Conservation (phyloP, 2,329 filamentous ascomycete genomes). For the Camillea tinctor region DNA sequence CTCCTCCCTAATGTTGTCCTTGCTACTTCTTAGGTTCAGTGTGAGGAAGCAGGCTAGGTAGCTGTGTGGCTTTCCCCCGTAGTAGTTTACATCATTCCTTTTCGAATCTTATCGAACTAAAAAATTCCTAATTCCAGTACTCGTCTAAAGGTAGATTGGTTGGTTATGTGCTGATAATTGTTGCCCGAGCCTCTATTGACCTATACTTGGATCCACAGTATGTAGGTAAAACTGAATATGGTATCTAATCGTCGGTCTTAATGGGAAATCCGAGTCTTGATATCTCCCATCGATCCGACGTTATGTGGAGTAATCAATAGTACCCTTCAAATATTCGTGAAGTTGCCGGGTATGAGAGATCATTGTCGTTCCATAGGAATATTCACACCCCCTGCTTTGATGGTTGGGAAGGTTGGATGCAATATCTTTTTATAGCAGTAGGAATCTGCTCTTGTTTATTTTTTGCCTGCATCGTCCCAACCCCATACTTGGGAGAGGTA, state of each 20-base stretch:
- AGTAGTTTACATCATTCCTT: no score
- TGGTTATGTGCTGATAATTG: background rate
- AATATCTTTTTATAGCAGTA: background rate
- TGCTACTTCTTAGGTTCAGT: no score
- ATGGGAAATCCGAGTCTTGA: background rate
- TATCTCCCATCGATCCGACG: background rate
- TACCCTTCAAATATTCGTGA: background rate
- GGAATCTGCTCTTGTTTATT: background rate
- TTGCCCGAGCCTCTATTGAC: background rate
- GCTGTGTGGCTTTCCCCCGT: no score
- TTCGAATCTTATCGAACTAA: no score
- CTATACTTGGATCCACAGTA: background rate
- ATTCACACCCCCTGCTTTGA: background rate
- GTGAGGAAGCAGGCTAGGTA: no score
- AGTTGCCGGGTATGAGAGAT: background rate
- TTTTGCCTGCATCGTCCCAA: slow-evolving; percentile 67
- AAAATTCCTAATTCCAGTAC: no score
- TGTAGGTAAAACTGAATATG: background rate
- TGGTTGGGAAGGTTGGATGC: background rate
- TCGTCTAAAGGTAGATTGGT: no score
- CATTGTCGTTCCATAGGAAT: background rate
- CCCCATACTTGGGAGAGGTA: slow-evolving; percentile 96
- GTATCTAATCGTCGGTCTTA: background rate
- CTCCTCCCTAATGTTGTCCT: no score
- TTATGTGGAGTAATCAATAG: background rate